Conservation (phyloP, 768 basidiomycete species). For the Pleurotus tuoliensis region DNA sequence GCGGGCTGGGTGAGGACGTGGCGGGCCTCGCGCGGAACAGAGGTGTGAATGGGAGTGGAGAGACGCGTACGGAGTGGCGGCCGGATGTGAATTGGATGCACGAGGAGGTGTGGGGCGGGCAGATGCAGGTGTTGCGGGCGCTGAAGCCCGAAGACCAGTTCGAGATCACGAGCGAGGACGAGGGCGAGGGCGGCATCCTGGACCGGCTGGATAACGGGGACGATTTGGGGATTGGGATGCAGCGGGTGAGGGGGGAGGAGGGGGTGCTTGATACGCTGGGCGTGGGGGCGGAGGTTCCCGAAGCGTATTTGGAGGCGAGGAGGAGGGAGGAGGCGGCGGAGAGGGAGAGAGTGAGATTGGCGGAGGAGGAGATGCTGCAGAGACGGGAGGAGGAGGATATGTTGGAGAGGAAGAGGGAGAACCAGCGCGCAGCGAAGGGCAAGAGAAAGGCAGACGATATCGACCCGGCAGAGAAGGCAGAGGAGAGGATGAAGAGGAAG, state of each 20-base stretch:
- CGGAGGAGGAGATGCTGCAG: background rate
- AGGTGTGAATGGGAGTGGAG: background rate
- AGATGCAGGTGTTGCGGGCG: slow-evolving; percentile 5
- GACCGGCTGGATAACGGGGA: background rate
- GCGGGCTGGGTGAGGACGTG: background rate
- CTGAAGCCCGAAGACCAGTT: background rate
- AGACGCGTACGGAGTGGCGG: background rate
- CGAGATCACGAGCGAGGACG: slow-evolving; percentile 1
- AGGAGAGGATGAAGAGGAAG: too few relatives aligned
- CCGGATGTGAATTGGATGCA: background rate
- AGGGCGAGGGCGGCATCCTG: background rate
- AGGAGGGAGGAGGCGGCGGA: background rate
- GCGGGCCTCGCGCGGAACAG: background rate
- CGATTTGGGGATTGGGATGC: background rate
- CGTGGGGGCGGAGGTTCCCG: background rate
- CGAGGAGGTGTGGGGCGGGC: slow-evolving; percentile 1
- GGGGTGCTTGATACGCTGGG: slow-evolving; percentile 3
- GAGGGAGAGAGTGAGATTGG: background rate
- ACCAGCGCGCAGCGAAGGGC: background rate
- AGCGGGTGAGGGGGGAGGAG: background rate
- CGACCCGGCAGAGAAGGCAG: too few relatives aligned
- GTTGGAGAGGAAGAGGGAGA: background rate
- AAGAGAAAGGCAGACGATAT: background rate
- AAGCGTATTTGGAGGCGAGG: background rate
- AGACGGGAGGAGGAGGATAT: background rate